These are phyloP conservation scores for Flaveria linearis DNA, from an alignment of 129 eudicot genomes.

Conservation along the genomic window DNA sequence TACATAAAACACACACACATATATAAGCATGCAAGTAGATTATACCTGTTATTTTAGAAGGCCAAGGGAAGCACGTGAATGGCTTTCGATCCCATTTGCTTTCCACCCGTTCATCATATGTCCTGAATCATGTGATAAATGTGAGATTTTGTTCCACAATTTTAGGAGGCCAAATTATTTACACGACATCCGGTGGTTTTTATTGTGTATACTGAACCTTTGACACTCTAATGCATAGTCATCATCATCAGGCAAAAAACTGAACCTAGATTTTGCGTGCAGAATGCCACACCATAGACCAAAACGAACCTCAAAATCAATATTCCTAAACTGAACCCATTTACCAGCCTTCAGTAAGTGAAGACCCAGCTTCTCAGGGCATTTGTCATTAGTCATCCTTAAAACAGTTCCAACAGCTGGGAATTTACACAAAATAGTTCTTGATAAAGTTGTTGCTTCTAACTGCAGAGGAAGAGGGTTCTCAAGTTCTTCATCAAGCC, in stretches of 20 bases:
- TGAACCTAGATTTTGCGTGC: constrained; percentile 55
- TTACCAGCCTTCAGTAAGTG: constrained; percentile 49
- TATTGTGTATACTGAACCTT: constrained; percentile 50
- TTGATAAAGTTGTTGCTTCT: constrained; percentile 53
- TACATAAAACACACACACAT: neutral
- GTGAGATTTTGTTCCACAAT: constrained; percentile 15
- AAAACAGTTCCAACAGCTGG: constrained; percentile 79
- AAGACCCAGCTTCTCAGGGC: constrained; percentile 56
- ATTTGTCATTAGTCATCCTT: constrained; percentile 47
- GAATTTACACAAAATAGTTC: constrained; percentile 64
- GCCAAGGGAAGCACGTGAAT: constrained; percentile 68
- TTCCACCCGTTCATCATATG: constrained; percentile 51
- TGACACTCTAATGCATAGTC: constrained; percentile 42
- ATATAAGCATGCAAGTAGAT: neutral
- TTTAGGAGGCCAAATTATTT: neutral
- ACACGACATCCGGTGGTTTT: neutral
- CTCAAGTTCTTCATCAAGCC: constrained; percentile 64
- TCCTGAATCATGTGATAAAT: constrained; percentile 39
- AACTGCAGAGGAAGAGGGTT: constrained; percentile 63
- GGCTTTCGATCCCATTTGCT: constrained; percentile 69
- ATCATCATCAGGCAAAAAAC: constrained; percentile 62
- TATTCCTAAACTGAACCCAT: constrained; percentile 67
- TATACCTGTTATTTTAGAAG: constrained; percentile 72
- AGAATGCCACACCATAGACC: constrained; percentile 76
- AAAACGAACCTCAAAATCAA: constrained; percentile 49